Percentiles rank a stretch among this genome's conserved stretches.
Evolutionary conservation across 805 yeast species (phyloP).

Genomic region (Myxozyma monticola): DNA sequence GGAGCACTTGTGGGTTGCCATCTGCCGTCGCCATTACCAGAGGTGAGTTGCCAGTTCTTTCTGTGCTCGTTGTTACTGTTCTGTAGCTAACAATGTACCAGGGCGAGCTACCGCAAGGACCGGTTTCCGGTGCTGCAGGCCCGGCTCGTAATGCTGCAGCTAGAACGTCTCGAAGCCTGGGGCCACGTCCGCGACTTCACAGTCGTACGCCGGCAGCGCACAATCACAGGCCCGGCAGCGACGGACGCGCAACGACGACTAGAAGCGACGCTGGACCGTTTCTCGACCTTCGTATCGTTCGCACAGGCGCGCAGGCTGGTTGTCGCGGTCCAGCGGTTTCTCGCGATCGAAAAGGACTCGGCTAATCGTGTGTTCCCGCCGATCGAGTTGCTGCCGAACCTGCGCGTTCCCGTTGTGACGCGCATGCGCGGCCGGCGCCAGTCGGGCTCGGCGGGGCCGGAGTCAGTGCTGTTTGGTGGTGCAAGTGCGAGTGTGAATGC

Average conservation of each 20-base stretch:
- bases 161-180: conserved; percentile 27
- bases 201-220: conserved; percentile 5
- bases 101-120: conserved; percentile 25
- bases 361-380: conserved; percentile 12
- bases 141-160: conserved; percentile 20
- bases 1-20: conserved; percentile 20
- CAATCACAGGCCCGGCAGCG: neutral
- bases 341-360: conserved; percentile 4
- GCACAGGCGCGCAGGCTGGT: conserved; percentile 10
- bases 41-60: neutral
- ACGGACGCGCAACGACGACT: neutral
- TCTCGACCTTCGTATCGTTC: conserved; percentile 9
- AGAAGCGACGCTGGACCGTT: neutral
- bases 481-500: no score
- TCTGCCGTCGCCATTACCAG: conserved; percentile 29
- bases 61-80: neutral
- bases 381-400: conserved; percentile 24
- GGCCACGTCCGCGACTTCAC: conserved; percentile 20
- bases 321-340: conserved; percentile 1
- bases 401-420: conserved; percentile 2
- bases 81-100: neutral
- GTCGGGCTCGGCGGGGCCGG: neutral
- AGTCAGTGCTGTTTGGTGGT: no score
- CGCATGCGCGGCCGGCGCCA: conserved; percentile 8
- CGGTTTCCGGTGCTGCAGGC: conserved; percentile 25